Evolutionary conservation across 2,329 filamentous ascomycete species (phyloP), one percentile per base, ranked within the genome.

Genomic region (Thelonectria discophora): DNA sequence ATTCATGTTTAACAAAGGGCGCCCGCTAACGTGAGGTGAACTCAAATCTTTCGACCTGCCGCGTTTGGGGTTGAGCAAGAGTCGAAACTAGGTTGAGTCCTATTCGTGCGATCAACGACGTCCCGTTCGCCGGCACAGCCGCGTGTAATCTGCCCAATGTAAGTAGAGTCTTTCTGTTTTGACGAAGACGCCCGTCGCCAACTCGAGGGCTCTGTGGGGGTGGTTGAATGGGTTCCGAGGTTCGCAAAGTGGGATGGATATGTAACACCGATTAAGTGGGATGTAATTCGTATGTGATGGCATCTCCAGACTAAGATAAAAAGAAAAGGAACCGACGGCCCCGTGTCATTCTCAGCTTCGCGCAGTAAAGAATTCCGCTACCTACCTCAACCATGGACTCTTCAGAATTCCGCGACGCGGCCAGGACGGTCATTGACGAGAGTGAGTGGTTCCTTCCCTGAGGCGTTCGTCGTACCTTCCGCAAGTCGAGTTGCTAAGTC

Each of bases 391-490:
- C 12, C 20, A 97, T 97, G 94, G 88, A 97, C 73, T 88, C 89
- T 27, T 81, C 89, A 58, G 86, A 94, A 71, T 97, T 97, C 77
- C 85, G 88, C 66, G 80, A 87, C 63, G 92, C 92, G 65, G 93
- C 92, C 46, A 86, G 92, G 66, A 86, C 88, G 59, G 90, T 90
- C 62, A 88, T 97, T 73, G 91, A 96, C 67, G 91, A 97, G 61
- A 96, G 92, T 93, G 79, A 74, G 88, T 81, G 7, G 10, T 21
- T 52, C 54, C 24, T 20, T 24, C 18, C 27, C 46, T 10, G 17
- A 3, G 27, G 27, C 2, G 9, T 30, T 10, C 27, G 27, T 10
- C 27, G 27, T 30, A 30, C 27, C 27, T 30, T 5, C 27, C 27
- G 8, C 27, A 7, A 10, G 5, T 30, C 27, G 21, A 24, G 21